Evolutionary conservation across 1,284 basidiomycete species (phyloP), one percentile per base, ranked within the genome.

Genomic region (Ceratobasidium sp.): DNA sequence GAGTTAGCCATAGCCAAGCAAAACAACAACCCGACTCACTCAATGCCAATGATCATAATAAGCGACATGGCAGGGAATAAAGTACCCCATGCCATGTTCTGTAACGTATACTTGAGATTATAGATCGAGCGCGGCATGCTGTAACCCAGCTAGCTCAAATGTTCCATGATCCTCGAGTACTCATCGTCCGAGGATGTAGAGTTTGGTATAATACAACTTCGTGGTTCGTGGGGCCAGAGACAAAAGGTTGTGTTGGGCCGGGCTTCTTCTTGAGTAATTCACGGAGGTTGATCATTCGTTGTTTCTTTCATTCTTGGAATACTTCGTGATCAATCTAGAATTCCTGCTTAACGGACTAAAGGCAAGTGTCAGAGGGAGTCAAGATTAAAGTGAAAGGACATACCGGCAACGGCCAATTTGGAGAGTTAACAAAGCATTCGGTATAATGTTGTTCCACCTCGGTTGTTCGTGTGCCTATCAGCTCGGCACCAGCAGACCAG

Each of bases 401-500:
- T 82, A 95, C 95, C 35, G 93, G 96, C 81, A 92, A 84, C 27
- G 96, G 96, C 91, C 93, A 96, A 79, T 90, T 82, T 38, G 89
- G 87, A 30, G 93, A 93, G 79, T 93, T 89, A 77, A 98, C 89
- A 83, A 97, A 99, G 44, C 95, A 90, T 59, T 89, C 84, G 65
- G 92, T 88, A 84, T 99, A 99, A 86, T 99, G 97, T 73, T 91
- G 86, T 85, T 97, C 94, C 35, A 97, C 97, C 82, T 98, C 96
- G 84, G 94, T 97, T 7, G 96, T 95, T 74, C 97, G 89, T 5
- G 96, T 98, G 6, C 98, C 97, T 73, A 99, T 92, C 82, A 99
- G 96, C 82, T 98, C 96, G 1, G 97, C 94, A 69, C 98, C 96
- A 82, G 97, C 97, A 83, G 94, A 92, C 97, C 97, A 99, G 30